Conservation (phyloP, 768 basidiomycete genomes). For the Podaxis mareebaensis region DNA sequence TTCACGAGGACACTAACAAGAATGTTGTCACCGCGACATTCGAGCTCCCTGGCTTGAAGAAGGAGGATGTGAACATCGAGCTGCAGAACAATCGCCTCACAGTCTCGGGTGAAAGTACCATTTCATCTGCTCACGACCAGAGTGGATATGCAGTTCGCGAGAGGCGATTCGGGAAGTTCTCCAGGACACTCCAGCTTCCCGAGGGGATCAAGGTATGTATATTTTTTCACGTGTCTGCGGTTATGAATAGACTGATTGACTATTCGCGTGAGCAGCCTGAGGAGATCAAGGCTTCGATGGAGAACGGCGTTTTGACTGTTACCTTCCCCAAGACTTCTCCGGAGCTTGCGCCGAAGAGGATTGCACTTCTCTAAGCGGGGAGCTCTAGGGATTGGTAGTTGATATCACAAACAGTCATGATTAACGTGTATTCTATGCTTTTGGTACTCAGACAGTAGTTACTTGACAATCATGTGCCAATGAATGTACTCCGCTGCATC, state of each 20-base stretch:
- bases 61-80: slow-evolving; percentile 49
- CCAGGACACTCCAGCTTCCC: slow-evolving; percentile 45
- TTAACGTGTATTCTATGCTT: background rate
- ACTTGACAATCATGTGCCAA: too few species aligned
- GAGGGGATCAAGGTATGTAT: slow-evolving; percentile 44
- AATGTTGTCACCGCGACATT: slow-evolving; percentile 51
- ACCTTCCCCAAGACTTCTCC: slow-evolving; percentile 46
- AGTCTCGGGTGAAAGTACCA: slow-evolving; percentile 44
- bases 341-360: slow-evolving; percentile 27
- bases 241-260: slow-evolving; percentile 7
- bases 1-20: slow-evolving; percentile 42
- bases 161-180: slow-evolving; percentile 41
- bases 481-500: too few species aligned
- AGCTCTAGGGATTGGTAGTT: background rate
- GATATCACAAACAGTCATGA: background rate
- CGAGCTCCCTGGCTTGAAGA: slow-evolving; percentile 53
- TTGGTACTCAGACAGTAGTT: background rate
- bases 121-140: slow-evolving; percentile 29
- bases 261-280: slow-evolving; percentile 20
- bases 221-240: background rate
- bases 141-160: slow-evolving; percentile 40
- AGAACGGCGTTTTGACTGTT: slow-evolving; percentile 46
- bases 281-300: slow-evolving; percentile 34
- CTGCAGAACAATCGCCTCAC: slow-evolving; percentile 45
- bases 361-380: slow-evolving; percentile 29